Evolutionary conservation across 768 basidiomycete species (phyloP).

Genomic region (Tephrocybe sp.): DNA sequence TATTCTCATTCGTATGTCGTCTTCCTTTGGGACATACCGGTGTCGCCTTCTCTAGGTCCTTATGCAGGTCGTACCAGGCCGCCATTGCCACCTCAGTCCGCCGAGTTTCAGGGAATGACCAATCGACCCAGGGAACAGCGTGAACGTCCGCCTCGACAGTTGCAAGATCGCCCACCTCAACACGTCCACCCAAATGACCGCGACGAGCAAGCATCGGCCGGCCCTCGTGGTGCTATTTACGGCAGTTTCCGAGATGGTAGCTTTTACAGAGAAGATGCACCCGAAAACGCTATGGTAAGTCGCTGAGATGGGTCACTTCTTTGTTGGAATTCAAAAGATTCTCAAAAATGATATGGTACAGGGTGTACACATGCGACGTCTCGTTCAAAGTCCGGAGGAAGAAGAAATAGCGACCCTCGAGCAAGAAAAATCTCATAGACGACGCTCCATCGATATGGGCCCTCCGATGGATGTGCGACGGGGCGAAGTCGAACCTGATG

Average conservation of each 20-base stretch:
- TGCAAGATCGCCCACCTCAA: conserved; percentile 5
- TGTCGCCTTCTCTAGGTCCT: conserved; percentile 24
- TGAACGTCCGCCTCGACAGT: not conserved
- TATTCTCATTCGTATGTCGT: not conserved
- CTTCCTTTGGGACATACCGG: conserved; percentile 1
- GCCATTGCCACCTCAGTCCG: conserved; percentile 45
- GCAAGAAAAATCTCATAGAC: not conserved
- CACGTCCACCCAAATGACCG: not conserved
- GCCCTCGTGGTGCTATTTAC: conserved; percentile 11
- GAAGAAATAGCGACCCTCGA: not conserved
- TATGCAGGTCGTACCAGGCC: conserved; percentile 37
- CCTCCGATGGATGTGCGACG: conserved; percentile 5
- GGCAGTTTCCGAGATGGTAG: conserved; percentile 1
- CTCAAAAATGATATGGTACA: not conserved
- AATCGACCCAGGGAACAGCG: conserved; percentile 10
- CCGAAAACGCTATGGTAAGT: not conserved
- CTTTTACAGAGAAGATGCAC: not conserved
- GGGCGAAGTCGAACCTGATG: conserved; percentile 19
- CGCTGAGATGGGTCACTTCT: not conserved
- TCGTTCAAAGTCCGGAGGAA: not conserved
- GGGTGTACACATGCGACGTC: not conserved
- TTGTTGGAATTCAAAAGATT: not conserved
- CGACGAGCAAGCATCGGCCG: not conserved
- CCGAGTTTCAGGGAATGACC: conserved; percentile 32
- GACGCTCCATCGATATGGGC: not conserved